These are phyloP conservation scores for Capronia americana DNA, from an alignment of 2,329 filamentous ascomycete genomes.

Conservation along the genomic window DNA sequence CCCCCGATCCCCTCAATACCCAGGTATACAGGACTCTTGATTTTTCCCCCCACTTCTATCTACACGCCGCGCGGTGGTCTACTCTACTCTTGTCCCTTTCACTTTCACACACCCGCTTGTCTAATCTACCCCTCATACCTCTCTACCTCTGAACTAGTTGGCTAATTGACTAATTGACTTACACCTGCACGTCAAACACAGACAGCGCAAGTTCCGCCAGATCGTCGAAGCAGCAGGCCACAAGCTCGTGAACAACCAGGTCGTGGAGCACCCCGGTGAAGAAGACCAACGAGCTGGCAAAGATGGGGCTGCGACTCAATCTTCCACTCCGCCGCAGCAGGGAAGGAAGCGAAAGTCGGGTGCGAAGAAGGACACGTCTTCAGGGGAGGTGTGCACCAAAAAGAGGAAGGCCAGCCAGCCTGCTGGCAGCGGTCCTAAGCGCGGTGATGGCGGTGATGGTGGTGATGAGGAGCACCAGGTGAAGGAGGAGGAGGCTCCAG, in stretches of 20 bases:
- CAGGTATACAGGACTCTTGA: too few species aligned
- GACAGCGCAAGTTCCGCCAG: conserved; percentile 7
- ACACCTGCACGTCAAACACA: background rate
- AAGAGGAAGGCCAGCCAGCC: background rate
- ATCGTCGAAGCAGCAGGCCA: conserved; percentile 2
- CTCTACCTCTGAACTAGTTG: too few species aligned
- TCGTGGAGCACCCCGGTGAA: background rate
- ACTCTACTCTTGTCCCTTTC: too few species aligned
- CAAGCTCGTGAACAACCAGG: conserved; percentile 5
- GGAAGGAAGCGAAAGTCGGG: background rate
- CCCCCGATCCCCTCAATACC: too few species aligned
- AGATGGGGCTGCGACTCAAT: background rate
- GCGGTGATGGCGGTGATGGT: background rate
- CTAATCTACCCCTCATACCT: too few species aligned
- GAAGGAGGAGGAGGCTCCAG: too few species aligned
- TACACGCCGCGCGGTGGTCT: too few species aligned
- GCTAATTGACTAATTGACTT: too few species aligned
- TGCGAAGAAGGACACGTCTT: background rate
- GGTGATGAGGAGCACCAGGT: too few species aligned
- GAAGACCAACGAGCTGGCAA: background rate
- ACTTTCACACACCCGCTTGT: too few species aligned
- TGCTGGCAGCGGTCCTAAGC: background rate
- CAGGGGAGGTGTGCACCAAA: background rate
- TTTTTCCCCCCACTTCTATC: too few species aligned
- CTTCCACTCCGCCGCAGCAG: background rate